These are phyloP conservation scores for Peniophora sp. DNA, from an alignment of 1,284 basidiomycete genomes.

Conservation along the genomic window DNA sequence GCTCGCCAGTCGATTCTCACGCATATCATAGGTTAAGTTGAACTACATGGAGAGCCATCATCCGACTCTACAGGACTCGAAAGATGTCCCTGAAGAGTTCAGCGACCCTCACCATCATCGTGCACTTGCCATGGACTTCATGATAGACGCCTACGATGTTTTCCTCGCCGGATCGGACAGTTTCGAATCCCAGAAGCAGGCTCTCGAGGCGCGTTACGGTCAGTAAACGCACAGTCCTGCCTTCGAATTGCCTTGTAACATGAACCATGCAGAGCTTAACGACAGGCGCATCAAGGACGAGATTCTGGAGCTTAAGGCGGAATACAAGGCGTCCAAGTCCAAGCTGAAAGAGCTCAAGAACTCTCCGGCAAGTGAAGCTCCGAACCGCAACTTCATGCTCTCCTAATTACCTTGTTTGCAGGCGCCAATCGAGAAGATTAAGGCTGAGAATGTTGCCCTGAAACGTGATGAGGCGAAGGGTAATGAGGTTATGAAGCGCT, in stretches of 20 bases:
- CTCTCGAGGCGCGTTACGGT: conserved; percentile 73
- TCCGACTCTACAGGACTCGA: conserved; percentile 55
- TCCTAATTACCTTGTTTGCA: conserved; percentile 19
- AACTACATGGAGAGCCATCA: conserved; percentile 54
- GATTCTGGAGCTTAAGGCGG: conserved; percentile 45
- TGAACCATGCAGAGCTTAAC: conserved; percentile 47
- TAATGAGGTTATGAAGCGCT: conserved; percentile 55
- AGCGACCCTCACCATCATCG: conserved; percentile 68
- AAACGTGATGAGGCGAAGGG: conserved; percentile 64
- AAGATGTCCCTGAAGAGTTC: conserved; percentile 58
- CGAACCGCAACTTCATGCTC: conserved; percentile 1
- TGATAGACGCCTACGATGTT: conserved; percentile 56
- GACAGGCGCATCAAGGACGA: conserved; percentile 55
- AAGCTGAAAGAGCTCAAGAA: conserved; percentile 55
- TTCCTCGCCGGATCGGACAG: conserved; percentile 71
- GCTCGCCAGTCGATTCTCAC: not conserved
- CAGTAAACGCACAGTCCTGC: conserved; percentile 13
- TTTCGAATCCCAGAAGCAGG: conserved; percentile 61
- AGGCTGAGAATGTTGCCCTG: conserved; percentile 48
- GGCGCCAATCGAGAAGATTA: conserved; percentile 59
- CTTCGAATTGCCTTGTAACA: not conserved
- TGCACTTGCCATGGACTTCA: conserved; percentile 72
- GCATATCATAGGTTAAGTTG: conserved; percentile 25
- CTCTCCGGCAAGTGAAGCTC: conserved; percentile 37
- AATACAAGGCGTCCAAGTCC: conserved; percentile 34